phyloP scores from a whole-genome alignment of 106 monocot genomes.

The Hemerocallis citrina region DNA sequence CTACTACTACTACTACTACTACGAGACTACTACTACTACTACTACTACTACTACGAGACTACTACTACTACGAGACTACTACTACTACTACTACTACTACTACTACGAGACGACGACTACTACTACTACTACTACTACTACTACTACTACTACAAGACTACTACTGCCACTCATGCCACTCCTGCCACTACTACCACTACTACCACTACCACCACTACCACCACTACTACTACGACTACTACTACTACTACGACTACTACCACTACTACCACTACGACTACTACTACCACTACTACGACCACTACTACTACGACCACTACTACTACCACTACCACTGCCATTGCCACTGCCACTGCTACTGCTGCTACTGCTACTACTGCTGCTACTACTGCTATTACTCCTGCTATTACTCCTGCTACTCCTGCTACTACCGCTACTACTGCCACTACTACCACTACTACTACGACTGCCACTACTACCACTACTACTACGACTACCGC shows the following conservation, averaged over 20 bases:
- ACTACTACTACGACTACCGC: no score
- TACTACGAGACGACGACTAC: no score
- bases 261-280: no score
- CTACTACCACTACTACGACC: slow-evolving; percentile 2
- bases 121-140: neutral
- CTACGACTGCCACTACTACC: neutral
- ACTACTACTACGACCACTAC: slow-evolving; percentile 1
- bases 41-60: no score
- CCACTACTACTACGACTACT: no score
- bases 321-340: slow-evolving; percentile 3
- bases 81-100: neutral
- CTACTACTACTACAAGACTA: no score
- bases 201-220: slow-evolving; percentile 1
- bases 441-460: no score
- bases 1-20: no score
- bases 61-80: no score
- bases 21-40: no score
- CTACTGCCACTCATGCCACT: neutral
- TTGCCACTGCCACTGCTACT: neutral
- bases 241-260: no score
- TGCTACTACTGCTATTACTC: neutral
- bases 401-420: neutral
- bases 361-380: neutral
- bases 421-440: no score
- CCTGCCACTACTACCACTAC: neutral